Evolutionary conservation across 371 early-diverging fungal species (phyloP), one percentile per base, ranked within the genome.

Genomic region (Parasitella parasitica): DNA sequence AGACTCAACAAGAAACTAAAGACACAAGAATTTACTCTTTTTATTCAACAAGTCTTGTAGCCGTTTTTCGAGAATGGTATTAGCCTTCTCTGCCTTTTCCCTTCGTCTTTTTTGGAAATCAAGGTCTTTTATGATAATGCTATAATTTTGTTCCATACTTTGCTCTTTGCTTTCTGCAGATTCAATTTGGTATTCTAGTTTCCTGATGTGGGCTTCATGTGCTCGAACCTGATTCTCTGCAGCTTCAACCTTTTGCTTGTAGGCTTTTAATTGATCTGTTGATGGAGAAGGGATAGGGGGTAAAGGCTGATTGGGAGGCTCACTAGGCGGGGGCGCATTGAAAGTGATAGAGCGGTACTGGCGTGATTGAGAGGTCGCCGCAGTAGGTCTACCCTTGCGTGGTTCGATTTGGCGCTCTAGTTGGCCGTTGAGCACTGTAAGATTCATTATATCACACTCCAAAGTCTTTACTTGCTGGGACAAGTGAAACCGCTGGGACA

Each of bases 1-100:
- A n/a, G n/a, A 27, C n/a, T 18, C 15, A 1, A 36, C 37, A 32
- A 32, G 12, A 24, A 48, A 34, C 56, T 64, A 69, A 34, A 69
- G 64, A 34, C 69, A 69, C 15, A 35, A 43, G 35, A 69, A 69
- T 46, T 64, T 64, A 39, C 48, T 64, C 16, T 61, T 63, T 51
- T 69, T 64, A 34, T 36, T 56, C 57, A 60, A 49, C 20, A 50
- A 32, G 22, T 56, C 48, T 32, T 63, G 53, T 16, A 57, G 26
- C 38, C 60, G 18, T 48, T 48, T 55, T 52, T 60, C 57, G 4
- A 69, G 24, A 0, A 69, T 41, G n/a, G 46, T 30, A 18, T 46
- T 43, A 6, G 59, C 56, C 8, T 57, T 51, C 37, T 64, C 63
- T 3, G 64, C 64, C 8, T 50, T 59, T 35, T 22, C 18, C 26